Base-by-base conservation (phyloP, 2,329 filamentous ascomycete species). In the Colletotrichum sp. region DNA sequence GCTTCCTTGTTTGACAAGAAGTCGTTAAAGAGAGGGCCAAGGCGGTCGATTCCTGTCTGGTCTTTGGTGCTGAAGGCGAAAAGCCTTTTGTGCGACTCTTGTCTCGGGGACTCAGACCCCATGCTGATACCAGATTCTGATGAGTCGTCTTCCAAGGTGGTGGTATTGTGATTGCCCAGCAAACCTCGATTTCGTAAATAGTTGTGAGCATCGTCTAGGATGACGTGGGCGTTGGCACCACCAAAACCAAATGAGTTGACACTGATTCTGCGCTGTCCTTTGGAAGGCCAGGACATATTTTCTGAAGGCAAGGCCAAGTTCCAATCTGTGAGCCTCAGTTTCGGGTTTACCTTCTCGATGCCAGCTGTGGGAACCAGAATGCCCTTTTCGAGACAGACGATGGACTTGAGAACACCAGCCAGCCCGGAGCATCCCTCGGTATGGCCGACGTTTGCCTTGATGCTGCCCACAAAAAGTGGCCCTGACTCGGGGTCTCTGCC, bases 321-420 rank as follows among this genome's bases (percentile, higher is more conserved):
- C 81, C 57, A 82, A 12, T 71, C 67, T 1, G 79, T 65, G 1
- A 80, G 60, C 6, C 74, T 75, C 28, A 90, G 87, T 3, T 83
- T 81, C 0, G 87, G 86, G 63, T 90, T 90, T 0, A 84, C 83
- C 1, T 77, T 79, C 24, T 86, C 79, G 65, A 90, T 90, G 76
- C 90, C 90, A 78, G 89, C 85, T 43, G 90, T 89, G 18, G 86
- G 86, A 0, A 89, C 87, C 6, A 91, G 90, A 55, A 85, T 80
- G 0, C 78, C 78, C 6, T 84, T 79, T 71, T 89, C 86, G 1
- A 89, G 68, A 2, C 83, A 82, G 16, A 89, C 61, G 1, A 86
- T 78, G 6, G 80, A 79, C 72, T 90, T 90, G 16, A 90, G 82
- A 2, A 90, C 30, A 1, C 82, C 81, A 0, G 83, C 82, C 0